A percentile compares a stretch with the other conserved stretches of the same genome.
These are phyloP conservation scores for Teunomyces atbi DNA, from an alignment of 805 yeast species.

Conservation along the genomic window DNA sequence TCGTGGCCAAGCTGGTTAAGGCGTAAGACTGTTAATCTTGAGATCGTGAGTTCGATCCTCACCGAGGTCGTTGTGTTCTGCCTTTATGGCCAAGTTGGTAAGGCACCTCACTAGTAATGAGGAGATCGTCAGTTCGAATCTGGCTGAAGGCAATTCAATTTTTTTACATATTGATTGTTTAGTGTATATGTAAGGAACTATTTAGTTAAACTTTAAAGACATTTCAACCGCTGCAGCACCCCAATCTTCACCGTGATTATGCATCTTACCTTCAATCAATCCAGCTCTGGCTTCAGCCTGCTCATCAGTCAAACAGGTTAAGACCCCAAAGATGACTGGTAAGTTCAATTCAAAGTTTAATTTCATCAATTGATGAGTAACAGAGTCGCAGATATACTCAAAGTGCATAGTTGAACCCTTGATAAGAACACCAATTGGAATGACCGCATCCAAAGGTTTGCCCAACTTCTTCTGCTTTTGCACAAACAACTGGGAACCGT, in stretches of 20 bases:
- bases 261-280: conserved; percentile 66
- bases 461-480: conserved; percentile 43
- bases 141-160: conserved; percentile 10
- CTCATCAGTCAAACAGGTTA: conserved; percentile 90
- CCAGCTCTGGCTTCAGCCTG: conserved; percentile 96
- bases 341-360: conserved; percentile 64
- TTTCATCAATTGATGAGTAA: conserved; percentile 80
- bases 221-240: conserved; percentile 98
- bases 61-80: conserved; percentile 15
- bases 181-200: background rate
- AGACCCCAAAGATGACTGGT: conserved; percentile 91
- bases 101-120: conserved; percentile 13
- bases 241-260: conserved; percentile 98
- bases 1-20: too few species aligned
- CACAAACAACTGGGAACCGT: conserved; percentile 59
- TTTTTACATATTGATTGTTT: background rate
- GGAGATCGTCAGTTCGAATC: conserved; percentile 14
- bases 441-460: conserved; percentile 72
- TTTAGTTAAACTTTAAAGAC: conserved; percentile 42
- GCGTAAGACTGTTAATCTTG: too few species aligned
- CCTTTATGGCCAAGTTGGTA: conserved; percentile 14
- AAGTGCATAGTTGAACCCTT: conserved; percentile 98
- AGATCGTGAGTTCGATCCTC: conserved; percentile 21
- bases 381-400: conserved; percentile 92
- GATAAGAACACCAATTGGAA: conserved; percentile 91